phyloP scores from a whole-genome alignment of 257 asterid species.

The Plectranthus barbatus region DNA sequence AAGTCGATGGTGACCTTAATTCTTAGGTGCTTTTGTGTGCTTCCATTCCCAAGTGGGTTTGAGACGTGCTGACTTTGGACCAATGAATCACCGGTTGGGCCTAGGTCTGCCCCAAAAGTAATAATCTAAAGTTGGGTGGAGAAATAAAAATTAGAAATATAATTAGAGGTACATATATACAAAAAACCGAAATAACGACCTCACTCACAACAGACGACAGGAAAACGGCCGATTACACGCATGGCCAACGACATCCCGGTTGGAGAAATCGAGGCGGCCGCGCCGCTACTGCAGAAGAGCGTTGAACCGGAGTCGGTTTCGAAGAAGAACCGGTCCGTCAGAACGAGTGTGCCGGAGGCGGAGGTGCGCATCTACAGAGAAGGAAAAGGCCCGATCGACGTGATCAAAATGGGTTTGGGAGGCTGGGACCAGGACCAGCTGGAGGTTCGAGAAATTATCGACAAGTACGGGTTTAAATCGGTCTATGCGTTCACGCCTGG shows the following conservation, averaged over 20 bases:
- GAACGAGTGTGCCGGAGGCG: slow-evolving; percentile 63
- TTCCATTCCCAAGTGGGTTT: too few species aligned
- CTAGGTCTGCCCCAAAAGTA: too few species aligned
- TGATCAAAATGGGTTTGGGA: slow-evolving; percentile 37
- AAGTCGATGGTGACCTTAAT: too few species aligned
- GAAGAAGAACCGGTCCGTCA: slow-evolving; percentile 32
- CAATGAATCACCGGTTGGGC: too few species aligned
- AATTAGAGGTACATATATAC: background rate
- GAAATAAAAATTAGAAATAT: background rate
- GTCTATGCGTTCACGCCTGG: slow-evolving; percentile 53
- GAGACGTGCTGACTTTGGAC: too few species aligned
- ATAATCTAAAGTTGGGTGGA: background rate
- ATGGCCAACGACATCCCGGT: slow-evolving; percentile 20
- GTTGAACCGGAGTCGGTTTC: slow-evolving; percentile 13
- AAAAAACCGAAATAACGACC: background rate
- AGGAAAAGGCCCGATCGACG: slow-evolving; percentile 80
- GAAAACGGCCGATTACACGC: background rate
- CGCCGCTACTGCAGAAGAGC: slow-evolving; percentile 35
- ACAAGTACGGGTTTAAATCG: slow-evolving; percentile 57
- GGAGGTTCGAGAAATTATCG: slow-evolving; percentile 68
- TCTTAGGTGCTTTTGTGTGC: too few species aligned
- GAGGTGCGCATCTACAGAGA: slow-evolving; percentile 56
- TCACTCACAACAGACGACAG: background rate
- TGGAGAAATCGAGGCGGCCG: slow-evolving; percentile 45
- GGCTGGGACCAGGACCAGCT: slow-evolving; percentile 91